Evolutionary conservation across 345 rosid species (phyloP).

Genomic region (Dipteronia dyeriana): DNA sequence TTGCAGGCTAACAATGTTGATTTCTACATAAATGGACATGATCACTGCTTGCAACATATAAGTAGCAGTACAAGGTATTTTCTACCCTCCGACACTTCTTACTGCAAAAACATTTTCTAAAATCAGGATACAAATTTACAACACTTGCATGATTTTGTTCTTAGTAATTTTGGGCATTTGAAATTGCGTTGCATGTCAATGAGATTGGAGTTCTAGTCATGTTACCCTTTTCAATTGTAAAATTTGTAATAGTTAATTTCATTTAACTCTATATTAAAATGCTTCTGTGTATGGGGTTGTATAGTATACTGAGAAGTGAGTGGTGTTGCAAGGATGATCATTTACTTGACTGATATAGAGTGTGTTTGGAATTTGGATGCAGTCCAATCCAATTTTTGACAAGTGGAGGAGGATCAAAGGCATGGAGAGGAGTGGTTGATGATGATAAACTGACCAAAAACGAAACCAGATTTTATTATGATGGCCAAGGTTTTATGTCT

Average conservation of each 20-base stretch:
- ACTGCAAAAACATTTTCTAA: background rate
- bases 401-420: constrained; percentile 54
- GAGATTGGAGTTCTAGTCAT: too few relatives aligned
- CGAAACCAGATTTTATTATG: constrained; percentile 32
- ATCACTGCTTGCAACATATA: constrained; percentile 63
- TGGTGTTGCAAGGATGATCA: too few relatives aligned
- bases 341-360: background rate
- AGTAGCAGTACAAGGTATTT: constrained; percentile 38
- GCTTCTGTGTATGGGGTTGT: background rate
- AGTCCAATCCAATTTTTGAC: constrained; percentile 42
- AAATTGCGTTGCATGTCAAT: too few relatives aligned
- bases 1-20: constrained; percentile 50
- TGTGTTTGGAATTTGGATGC: background rate
- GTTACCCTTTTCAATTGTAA: too few relatives aligned
- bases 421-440: constrained; percentile 43
- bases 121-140: background rate
- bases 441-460: constrained; percentile 20
- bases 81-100: background rate
- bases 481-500: constrained; percentile 50
- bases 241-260: too few relatives aligned
- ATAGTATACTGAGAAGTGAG: too few relatives aligned
- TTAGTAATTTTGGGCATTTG: too few relatives aligned
- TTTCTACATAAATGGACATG: constrained; percentile 62
- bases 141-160: too few relatives aligned
- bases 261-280: too few relatives aligned